Percentiles rank a stretch among this genome's conserved stretches.
Conservation (phyloP, 2,329 filamentous ascomycete species). For the Xylariaceae sp. region DNA sequence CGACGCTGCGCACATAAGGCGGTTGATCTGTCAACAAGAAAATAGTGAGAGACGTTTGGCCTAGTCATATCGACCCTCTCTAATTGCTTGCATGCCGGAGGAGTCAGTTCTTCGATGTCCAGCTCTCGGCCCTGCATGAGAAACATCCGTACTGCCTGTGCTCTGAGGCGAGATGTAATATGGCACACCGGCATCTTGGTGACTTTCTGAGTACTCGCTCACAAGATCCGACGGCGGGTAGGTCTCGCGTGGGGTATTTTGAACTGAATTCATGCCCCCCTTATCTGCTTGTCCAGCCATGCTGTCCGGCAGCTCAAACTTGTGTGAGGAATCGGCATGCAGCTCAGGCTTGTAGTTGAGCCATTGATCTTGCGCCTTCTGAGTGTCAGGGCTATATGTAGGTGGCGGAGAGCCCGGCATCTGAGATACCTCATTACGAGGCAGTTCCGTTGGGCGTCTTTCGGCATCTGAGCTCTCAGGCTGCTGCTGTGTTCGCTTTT, state of each 20-base stretch:
- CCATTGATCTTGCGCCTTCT: constrained; percentile 13
- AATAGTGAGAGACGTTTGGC: too few relatives aligned
- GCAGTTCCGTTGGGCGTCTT: constrained; percentile 6
- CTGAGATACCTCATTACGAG: constrained; percentile 2
- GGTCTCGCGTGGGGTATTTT: constrained; percentile 7
- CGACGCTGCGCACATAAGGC: too few relatives aligned
- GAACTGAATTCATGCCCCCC: constrained; percentile 9
- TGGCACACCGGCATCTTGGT: constrained; percentile 1
- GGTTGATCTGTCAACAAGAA: too few relatives aligned
- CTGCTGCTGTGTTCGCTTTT: constrained; percentile 8
- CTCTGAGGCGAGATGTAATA: constrained; percentile 13
- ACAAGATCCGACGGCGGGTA: constrained; percentile 4
- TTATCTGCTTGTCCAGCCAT: neutral
- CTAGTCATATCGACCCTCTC: constrained; percentile 3
- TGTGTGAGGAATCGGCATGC: constrained; percentile 17
- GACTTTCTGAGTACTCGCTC: constrained; percentile 6
- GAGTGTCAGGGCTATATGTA: constrained; percentile 11
- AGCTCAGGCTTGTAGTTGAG: constrained; percentile 20
- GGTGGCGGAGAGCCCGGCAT: constrained; percentile 15
- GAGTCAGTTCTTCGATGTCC: constrained; percentile 8
- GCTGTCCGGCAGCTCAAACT: constrained; percentile 18
- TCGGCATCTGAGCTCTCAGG: constrained; percentile 8
- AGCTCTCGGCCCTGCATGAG: neutral
- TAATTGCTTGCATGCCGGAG: constrained; percentile 12
- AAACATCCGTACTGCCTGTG: constrained; percentile 8